A percentile compares a stretch with the other conserved stretches of the same genome.
These are phyloP conservation scores for Entomortierella chlamydospora DNA, from an alignment of 192 early-diverging fungal species.

Conservation along the genomic window DNA sequence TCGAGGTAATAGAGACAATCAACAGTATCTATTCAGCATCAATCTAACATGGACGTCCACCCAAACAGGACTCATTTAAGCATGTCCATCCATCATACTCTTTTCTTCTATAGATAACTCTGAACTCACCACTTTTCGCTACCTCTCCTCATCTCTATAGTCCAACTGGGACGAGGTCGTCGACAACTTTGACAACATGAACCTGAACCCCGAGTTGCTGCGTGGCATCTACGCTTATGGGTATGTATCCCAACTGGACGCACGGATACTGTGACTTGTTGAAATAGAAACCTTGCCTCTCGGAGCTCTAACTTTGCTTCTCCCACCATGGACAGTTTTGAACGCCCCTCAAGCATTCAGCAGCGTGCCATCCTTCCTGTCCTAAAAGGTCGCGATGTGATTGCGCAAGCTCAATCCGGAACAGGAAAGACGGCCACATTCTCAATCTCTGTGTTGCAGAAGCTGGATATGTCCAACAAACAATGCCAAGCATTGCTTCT, in stretches of 20 bases:
- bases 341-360: slow-evolving; percentile 94
- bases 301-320: too few species aligned
- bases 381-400: slow-evolving; percentile 93
- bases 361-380: slow-evolving; percentile 94
- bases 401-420: slow-evolving; percentile 99
- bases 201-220: slow-evolving; percentile 88
- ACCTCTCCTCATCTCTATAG: too few species aligned
- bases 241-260: too few species aligned
- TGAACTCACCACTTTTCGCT: too few species aligned
- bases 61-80: too few species aligned
- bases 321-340: slow-evolving; percentile 71
- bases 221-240: slow-evolving; percentile 98
- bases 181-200: slow-evolving; percentile 98
- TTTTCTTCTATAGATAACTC: too few species aligned
- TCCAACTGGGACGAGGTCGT: slow-evolving; percentile 96
- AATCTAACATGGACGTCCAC: background rate
- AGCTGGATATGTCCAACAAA: slow-evolving; percentile 78
- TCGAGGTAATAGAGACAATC: background rate
- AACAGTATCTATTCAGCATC: background rate
- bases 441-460: slow-evolving; percentile 96
- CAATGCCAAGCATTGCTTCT: slow-evolving; percentile 94
- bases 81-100: too few species aligned
- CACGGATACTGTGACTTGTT: too few species aligned
- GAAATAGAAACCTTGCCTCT: too few species aligned
- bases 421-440: slow-evolving; percentile 99